These are phyloP conservation scores for Spiraea crenata DNA, from an alignment of 331 rosid species.

Conservation along the genomic window DNA sequence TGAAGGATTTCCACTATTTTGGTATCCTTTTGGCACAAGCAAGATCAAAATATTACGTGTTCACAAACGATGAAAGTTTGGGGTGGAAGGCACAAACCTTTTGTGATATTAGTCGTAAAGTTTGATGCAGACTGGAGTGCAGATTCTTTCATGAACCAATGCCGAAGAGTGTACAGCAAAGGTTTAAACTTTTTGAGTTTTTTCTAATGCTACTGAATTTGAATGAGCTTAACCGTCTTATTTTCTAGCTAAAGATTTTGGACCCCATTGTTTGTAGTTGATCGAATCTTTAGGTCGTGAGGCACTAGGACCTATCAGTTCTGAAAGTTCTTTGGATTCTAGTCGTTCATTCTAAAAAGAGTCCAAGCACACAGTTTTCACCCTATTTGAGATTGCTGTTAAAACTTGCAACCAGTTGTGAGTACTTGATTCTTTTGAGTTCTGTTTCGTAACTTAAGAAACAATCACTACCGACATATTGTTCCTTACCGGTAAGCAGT, in stretches of 20 bases:
- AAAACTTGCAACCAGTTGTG: too few species aligned
- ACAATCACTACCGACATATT: too few species aligned
- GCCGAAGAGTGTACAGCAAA: constrained; percentile 2
- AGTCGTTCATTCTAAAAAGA: not conserved
- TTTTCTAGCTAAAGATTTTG: not conserved
- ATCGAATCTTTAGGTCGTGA: constrained; percentile 4
- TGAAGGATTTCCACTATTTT: constrained; percentile 39
- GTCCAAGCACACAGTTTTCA: too few species aligned
- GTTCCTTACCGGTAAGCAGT: too few species aligned
- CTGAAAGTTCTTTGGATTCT: not conserved
- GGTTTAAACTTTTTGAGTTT: not conserved
- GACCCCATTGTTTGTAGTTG: not conserved
- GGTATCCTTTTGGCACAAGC: constrained; percentile 47
- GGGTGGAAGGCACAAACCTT: constrained; percentile 23
- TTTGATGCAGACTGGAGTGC: constrained; percentile 5
- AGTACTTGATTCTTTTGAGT: too few species aligned
- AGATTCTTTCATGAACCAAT: constrained; percentile 12
- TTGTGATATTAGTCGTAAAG: constrained; percentile 19
- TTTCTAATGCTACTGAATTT: not conserved
- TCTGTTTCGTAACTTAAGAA: too few species aligned
- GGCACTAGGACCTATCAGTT: not conserved
- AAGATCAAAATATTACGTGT: constrained; percentile 9
- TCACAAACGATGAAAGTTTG: not conserved
- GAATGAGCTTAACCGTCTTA: not conserved
- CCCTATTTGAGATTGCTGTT: too few species aligned